Conservation (phyloP, 2,329 filamentous ascomycete species). For the Cercospora sp. region DNA sequence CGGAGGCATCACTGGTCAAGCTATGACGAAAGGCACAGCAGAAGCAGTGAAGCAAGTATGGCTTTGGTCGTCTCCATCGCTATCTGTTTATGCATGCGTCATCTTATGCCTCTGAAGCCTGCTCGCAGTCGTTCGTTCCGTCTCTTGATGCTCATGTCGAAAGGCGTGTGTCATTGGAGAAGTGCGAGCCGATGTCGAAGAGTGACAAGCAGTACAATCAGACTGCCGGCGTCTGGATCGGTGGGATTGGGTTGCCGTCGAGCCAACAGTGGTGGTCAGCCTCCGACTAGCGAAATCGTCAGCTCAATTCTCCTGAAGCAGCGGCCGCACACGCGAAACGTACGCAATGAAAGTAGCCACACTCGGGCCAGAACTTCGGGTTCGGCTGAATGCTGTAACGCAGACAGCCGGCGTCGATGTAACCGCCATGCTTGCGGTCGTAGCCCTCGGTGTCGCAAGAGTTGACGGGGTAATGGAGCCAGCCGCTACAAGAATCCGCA, state of each 20-base stretch:
- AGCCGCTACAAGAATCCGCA: conserved; percentile 3
- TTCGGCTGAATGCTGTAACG: conserved; percentile 19
- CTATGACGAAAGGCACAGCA: not conserved
- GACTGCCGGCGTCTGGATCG: not conserved
- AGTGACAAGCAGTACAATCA: not conserved
- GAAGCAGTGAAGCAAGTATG: not conserved
- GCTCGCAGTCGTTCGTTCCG: not conserved
- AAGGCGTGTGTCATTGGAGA: not conserved
- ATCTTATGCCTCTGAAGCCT: not conserved
- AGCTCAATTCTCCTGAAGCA: not conserved
- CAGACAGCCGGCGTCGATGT: conserved; percentile 16
- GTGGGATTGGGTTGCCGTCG: not conserved
- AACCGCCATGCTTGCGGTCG: conserved; percentile 20
- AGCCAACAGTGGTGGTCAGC: not conserved
- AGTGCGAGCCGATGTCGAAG: not conserved
- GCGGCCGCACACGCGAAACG: not conserved
- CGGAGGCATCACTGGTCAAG: not conserved
- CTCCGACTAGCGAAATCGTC: not conserved
- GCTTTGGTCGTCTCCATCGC: not conserved
- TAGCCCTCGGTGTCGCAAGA: conserved; percentile 12
- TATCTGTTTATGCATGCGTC: not conserved
- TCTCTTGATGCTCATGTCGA: not conserved
- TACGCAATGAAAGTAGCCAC: conserved; percentile 6
- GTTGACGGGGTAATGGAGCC: conserved; percentile 10
- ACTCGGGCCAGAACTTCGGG: conserved; percentile 17